Evolutionary conservation across 1,139 yeast species (phyloP).

Genomic region (Taiozyma sp.): DNA sequence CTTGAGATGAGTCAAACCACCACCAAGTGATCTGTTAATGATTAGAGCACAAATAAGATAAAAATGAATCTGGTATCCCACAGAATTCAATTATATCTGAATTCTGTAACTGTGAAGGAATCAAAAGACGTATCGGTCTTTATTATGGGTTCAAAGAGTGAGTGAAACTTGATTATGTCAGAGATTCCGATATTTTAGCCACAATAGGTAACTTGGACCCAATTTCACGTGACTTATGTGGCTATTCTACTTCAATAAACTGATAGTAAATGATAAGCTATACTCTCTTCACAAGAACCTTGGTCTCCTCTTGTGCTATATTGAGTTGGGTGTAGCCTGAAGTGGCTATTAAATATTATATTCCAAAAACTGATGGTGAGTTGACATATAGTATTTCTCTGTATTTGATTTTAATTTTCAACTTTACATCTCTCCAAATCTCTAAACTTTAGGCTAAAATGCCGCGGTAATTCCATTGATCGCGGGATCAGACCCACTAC

Average conservation of each 20-base stretch:
- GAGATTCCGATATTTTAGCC: constrained; percentile 7
- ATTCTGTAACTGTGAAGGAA: not conserved
- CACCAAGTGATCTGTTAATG: not conserved
- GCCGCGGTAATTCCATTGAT: not conserved
- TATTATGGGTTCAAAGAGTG: not conserved
- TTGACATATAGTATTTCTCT: too few relatives aligned
- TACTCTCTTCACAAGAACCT: too few relatives aligned
- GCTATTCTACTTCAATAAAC: not conserved
- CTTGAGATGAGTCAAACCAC: not conserved
- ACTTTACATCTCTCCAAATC: too few relatives aligned
- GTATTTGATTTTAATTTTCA: too few relatives aligned
- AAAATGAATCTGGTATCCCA: not conserved
- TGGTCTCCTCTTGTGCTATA: too few relatives aligned
- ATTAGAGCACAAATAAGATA: not conserved
- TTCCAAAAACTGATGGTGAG: too few relatives aligned
- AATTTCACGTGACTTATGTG: constrained; percentile 3
- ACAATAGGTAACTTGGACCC: not conserved
- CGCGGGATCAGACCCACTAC: not conserved
- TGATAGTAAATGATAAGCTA: not conserved
- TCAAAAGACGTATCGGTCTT: not conserved
- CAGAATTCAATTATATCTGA: not conserved
- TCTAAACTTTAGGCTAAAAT: not conserved
- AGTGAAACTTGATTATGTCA: not conserved
- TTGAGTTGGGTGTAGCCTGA: too few relatives aligned
- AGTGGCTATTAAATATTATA: too few relatives aligned